Evolutionary conservation across 768 basidiomycete genomes (phyloP).

Genomic region (Clitopilus hobsonii): DNA sequence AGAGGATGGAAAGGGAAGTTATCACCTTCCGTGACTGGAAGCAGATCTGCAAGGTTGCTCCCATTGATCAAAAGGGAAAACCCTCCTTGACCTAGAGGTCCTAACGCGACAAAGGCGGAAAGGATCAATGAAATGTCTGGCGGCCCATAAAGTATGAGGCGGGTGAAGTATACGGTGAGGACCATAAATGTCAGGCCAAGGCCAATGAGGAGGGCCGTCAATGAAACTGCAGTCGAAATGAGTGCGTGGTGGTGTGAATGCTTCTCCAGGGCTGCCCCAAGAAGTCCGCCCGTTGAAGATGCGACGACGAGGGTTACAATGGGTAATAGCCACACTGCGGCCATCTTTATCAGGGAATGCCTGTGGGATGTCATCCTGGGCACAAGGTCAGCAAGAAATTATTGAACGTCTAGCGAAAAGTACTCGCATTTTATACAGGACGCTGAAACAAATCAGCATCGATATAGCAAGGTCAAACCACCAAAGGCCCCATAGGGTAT

Average conservation of each 20-base stretch:
- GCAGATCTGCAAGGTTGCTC: slow-evolving; percentile 27
- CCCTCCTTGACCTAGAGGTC: slow-evolving; percentile 56
- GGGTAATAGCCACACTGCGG: slow-evolving; percentile 59
- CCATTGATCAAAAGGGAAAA: slow-evolving; percentile 44
- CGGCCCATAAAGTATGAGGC: slow-evolving; percentile 43
- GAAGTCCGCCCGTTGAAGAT: slow-evolving; percentile 48
- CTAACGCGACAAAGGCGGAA: slow-evolving; percentile 51
- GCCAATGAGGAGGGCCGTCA: slow-evolving; percentile 26
- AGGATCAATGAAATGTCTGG: slow-evolving; percentile 34
- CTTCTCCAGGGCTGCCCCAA: slow-evolving; percentile 36
- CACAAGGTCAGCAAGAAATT: neutral
- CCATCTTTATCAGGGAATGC: slow-evolving; percentile 41
- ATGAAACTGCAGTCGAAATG: slow-evolving; percentile 42
- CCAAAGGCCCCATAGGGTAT: slow-evolving; percentile 61
- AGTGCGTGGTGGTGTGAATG: slow-evolving; percentile 33
- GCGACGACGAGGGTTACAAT: slow-evolving; percentile 58
- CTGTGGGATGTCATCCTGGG: slow-evolving; percentile 49
- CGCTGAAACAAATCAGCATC: slow-evolving; percentile 21
- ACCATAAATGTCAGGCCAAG: slow-evolving; percentile 50
- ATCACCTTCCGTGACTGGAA: slow-evolving; percentile 22
- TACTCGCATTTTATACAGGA: slow-evolving; percentile 16
- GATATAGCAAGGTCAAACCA: slow-evolving; percentile 61
- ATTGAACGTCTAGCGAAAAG: neutral
- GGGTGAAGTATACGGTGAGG: slow-evolving; percentile 46
- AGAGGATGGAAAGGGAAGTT: slow-evolving; percentile 23